Base-by-base conservation (phyloP, 2,329 filamentous ascomycete genomes). In the Verticillium alfalfae region DNA sequence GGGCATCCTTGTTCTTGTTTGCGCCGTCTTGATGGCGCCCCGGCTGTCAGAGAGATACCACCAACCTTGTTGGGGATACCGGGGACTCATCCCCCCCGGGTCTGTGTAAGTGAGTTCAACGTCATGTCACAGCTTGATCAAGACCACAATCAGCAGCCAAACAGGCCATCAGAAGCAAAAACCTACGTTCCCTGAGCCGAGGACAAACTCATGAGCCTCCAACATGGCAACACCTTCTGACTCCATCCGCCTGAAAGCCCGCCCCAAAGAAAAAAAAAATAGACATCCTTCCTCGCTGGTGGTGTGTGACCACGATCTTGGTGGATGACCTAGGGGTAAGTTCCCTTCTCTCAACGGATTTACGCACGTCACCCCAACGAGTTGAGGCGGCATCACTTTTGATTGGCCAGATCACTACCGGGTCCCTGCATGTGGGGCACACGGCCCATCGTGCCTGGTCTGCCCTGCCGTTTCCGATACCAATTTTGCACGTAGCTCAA, bases 301-400 rank as follows among this genome's bases (percentile, higher is more conserved):
- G 45, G 45, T 52, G 45, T 18, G n/a, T 52, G 45, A 41, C 13
- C 39, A 12, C 39, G 39, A 52, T 10, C 45, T 18, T 9, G 45
- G 45, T 52, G n/a, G 18, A 12, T 18, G n/a, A 52, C 8, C 45
- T 16, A 52, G 9, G 22, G 45, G 45, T 22, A 52, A 18, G 45
- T 52, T 34, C 34, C 54, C 54, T 36, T 34, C 54, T 18, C 58
- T 59, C 58, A 59, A 59, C 58, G 58, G 49, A 59, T 52, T 37
- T 37, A 59, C 58, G 39, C 58, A 45, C 49, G 58, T 54, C 45
- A 59, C 58, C 58, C 58, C 58, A 59, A 59, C 58, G 58, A 59
- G 45, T 59, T 55, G 58, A 52, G 58, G 34, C 45, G 41, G 58
- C n/a, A 38, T 31, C 8, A n/a, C 10, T 18, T 37, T 10, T 59